These are phyloP conservation scores for Blastobotrys attinorum DNA, from an alignment of 805 yeast genomes.

Conservation along the genomic window DNA sequence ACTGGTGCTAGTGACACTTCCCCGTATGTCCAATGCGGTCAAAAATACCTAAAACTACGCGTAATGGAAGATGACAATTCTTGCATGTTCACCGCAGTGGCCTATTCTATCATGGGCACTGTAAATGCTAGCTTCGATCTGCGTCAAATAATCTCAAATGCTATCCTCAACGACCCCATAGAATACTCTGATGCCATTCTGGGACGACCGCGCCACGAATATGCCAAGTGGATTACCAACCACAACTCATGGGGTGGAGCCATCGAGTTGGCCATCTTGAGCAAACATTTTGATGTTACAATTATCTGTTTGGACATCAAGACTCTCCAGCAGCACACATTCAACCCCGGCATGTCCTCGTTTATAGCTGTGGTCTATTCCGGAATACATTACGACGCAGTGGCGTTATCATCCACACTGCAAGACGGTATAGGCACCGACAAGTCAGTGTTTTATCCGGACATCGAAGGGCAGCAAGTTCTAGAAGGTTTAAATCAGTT, in stretches of 20 bases:
- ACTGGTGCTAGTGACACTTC: neutral
- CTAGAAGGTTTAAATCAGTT: slow-evolving; percentile 34
- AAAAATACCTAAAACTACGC: slow-evolving; percentile 40
- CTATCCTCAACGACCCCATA: slow-evolving; percentile 36
- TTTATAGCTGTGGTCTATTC: slow-evolving; percentile 53
- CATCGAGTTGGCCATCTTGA: slow-evolving; percentile 59
- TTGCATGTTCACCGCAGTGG: slow-evolving; percentile 61
- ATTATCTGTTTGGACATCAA: slow-evolving; percentile 61
- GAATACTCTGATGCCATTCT: slow-evolving; percentile 50
- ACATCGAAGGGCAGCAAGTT: slow-evolving; percentile 29
- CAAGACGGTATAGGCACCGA: slow-evolving; percentile 26
- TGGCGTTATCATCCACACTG: slow-evolving; percentile 34
- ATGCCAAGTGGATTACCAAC: slow-evolving; percentile 52
- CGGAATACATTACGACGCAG: slow-evolving; percentile 69
- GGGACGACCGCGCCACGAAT: slow-evolving; percentile 42
- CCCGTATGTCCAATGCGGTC: slow-evolving; percentile 12
- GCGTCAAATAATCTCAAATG: slow-evolving; percentile 43
- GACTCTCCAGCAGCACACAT: slow-evolving; percentile 48
- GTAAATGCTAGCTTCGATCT: slow-evolving; percentile 40
- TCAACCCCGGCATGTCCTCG: slow-evolving; percentile 36
- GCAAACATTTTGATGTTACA: slow-evolving; percentile 42
- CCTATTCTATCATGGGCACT: slow-evolving; percentile 41
- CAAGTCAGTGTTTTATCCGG: slow-evolving; percentile 36
- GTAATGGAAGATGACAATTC: slow-evolving; percentile 72
- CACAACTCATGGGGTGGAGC: slow-evolving; percentile 79